Evolutionary conservation across 768 basidiomycete species (phyloP).

Genomic region (Boletus patriciae): DNA sequence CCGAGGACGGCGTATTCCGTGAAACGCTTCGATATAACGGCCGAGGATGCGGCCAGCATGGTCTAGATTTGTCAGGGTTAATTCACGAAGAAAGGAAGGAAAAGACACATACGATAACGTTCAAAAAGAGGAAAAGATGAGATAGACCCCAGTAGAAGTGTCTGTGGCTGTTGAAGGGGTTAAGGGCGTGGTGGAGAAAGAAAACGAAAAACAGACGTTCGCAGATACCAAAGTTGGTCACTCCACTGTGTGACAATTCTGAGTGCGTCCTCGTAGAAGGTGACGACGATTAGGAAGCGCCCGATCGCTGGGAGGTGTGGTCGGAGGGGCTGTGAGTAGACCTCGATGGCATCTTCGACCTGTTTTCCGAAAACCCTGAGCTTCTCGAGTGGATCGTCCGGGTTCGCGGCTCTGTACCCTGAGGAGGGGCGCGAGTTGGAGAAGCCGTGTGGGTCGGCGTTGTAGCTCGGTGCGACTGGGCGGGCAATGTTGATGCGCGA

Average conservation of each 20-base stretch:
- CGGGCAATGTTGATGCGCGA: slow-evolving; percentile 83
- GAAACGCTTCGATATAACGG: slow-evolving; percentile 83
- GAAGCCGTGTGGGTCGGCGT: slow-evolving; percentile 76
- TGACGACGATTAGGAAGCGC: slow-evolving; percentile 95
- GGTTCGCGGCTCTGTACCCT: slow-evolving; percentile 78
- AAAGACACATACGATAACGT: slow-evolving; percentile 73
- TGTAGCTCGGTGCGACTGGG: slow-evolving; percentile 59
- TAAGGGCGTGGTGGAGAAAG: slow-evolving; percentile 6
- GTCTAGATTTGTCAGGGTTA: slow-evolving; percentile 48
- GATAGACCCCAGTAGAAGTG: slow-evolving; percentile 95
- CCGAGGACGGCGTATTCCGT: slow-evolving; percentile 90
- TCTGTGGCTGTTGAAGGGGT: slow-evolving; percentile 64
- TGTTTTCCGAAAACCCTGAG: slow-evolving; percentile 66
- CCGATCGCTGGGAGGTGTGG: slow-evolving; percentile 94
- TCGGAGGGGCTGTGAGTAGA: slow-evolving; percentile 88
- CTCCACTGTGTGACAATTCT: slow-evolving; percentile 93
- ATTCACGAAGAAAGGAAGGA: not conserved
- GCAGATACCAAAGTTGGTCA: slow-evolving; percentile 98
- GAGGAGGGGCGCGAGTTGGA: slow-evolving; percentile 66
- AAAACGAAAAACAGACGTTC: slow-evolving; percentile 61
- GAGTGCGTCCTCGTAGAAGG: slow-evolving; percentile 95
- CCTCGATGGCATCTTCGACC: slow-evolving; percentile 91
- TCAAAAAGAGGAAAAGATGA: slow-evolving; percentile 87
- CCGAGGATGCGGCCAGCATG: slow-evolving; percentile 83
- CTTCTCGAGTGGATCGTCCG: slow-evolving; percentile 80